phyloP scores from a whole-genome alignment of 2,329 filamentous ascomycete genomes.

The Didymella pomorum region DNA sequence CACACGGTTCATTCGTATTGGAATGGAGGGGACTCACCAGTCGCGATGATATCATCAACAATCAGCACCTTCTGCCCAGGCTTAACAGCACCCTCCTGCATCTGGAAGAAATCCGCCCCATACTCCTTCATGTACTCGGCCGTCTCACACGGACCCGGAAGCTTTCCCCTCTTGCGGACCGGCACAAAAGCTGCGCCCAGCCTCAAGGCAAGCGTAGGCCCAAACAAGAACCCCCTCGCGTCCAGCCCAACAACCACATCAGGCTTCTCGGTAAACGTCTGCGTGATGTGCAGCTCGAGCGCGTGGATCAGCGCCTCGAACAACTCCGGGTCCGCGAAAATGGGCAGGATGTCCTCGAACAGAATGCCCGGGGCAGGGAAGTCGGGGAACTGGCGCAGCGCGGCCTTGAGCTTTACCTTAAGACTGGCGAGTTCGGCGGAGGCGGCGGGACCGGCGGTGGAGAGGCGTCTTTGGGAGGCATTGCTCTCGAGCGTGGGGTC shows the following conservation, averaged over 20 bases:
- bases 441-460: conserved; percentile 60
- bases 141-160: conserved; percentile 86
- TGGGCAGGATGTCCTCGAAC: conserved; percentile 97
- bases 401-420: conserved; percentile 72
- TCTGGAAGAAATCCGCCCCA: conserved; percentile 93
- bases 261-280: conserved; percentile 69
- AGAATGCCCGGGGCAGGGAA: conserved; percentile 92
- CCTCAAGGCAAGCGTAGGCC: conserved; percentile 83
- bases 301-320: conserved; percentile 82
- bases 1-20: neutral
- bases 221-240: conserved; percentile 94
- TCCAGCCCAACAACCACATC: conserved; percentile 95
- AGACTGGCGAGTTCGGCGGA: conserved; percentile 62
- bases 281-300: conserved; percentile 81
- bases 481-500: conserved; percentile 48
- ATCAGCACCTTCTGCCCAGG: conserved; percentile 88
- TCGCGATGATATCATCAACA: conserved; percentile 98
- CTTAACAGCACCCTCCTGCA: conserved; percentile 86
- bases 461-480: conserved; percentile 58
- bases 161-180: conserved; percentile 93
- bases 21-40: conserved; percentile 70
- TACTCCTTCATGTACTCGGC: conserved; percentile 95
- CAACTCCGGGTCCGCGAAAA: conserved; percentile 80
- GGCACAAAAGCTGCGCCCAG: conserved; percentile 89
- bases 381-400: conserved; percentile 86